These are phyloP conservation scores for Leishmania arabica DNA, from an alignment of 208 protist genomes.

Conservation along the genomic window DNA sequence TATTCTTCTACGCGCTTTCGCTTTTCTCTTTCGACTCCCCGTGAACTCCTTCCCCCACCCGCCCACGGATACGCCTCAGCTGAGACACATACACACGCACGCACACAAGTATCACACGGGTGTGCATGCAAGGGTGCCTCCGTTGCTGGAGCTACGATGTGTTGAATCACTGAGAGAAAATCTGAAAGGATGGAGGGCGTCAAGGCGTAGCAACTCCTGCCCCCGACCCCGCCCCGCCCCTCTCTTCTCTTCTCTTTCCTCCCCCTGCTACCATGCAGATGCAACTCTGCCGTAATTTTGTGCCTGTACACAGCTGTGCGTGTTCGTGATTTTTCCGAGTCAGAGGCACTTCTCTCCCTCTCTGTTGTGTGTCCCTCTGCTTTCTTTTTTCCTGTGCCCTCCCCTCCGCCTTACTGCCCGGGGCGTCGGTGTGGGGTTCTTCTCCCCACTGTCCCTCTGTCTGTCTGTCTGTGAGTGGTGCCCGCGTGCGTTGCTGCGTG, in stretches of 20 bases:
- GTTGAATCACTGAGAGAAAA: background rate
- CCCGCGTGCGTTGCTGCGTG: too few relatives aligned
- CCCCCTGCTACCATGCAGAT: background rate
- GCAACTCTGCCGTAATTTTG: background rate
- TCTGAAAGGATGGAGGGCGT: background rate
- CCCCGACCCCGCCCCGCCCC: background rate
- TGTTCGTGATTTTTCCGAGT: background rate
- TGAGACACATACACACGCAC: background rate
- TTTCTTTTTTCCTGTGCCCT: too few relatives aligned
- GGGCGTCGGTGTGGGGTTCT: too few relatives aligned
- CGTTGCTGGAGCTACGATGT: background rate
- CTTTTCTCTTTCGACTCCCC: background rate
- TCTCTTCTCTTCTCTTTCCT: background rate
- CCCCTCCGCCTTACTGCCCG: too few relatives aligned
- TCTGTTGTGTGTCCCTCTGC: too few relatives aligned
- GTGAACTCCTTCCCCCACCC: background rate
- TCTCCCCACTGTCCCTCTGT: too few relatives aligned
- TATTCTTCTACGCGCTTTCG: background rate
- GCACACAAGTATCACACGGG: background rate
- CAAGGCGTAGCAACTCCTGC: background rate
- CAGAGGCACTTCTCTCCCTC: too few relatives aligned
- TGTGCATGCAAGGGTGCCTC: background rate
- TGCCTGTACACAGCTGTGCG: background rate
- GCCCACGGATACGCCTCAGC: background rate
- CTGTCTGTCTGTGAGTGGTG: too few relatives aligned